A percentile compares a stretch with the other conserved stretches of the same genome.
Evolutionary conservation across 208 protist genomes (phyloP).

Genomic region (Leishmania major): DNA sequence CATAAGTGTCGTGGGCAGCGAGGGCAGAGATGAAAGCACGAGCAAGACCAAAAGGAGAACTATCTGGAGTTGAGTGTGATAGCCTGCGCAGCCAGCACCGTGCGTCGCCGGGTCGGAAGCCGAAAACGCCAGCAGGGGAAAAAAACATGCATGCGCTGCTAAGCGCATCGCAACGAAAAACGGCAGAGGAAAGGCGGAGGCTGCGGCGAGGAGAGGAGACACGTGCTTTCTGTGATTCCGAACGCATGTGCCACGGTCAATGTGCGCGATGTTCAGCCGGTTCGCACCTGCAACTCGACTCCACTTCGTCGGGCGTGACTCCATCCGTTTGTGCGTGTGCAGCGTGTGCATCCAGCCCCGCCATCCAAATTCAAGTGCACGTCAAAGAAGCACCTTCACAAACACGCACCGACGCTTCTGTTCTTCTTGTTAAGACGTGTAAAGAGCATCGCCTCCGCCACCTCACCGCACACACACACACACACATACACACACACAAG

Average conservation of each 20-base stretch:
- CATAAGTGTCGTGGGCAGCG: not conserved
- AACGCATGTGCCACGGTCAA: not conserved
- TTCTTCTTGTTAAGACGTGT: not conserved
- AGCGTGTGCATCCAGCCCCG: not conserved
- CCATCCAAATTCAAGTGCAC: not conserved
- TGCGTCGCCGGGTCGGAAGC: not conserved
- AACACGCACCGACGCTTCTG: slow-evolving; percentile 1
- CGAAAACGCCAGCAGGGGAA: not conserved
- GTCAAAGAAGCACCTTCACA: not conserved
- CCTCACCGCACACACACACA: not conserved
- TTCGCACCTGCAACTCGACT: not conserved
- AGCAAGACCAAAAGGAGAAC: not conserved
- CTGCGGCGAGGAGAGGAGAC: not conserved
- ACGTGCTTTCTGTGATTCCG: not conserved
- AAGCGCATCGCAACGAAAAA: not conserved
- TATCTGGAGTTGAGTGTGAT: not conserved
- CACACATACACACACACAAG: not conserved
- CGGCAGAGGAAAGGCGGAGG: not conserved
- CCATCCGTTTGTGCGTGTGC: not conserved
- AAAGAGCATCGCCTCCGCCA: not conserved
- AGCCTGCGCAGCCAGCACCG: not conserved
- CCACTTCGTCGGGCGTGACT: not conserved
- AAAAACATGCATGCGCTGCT: not conserved
- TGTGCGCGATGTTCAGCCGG: not conserved
- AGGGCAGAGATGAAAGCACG: not conserved